Evolutionary conservation across 306 rosid genomes (phyloP), one percentile per base, ranked within the genome.

Genomic region (Trifolium dubium): DNA sequence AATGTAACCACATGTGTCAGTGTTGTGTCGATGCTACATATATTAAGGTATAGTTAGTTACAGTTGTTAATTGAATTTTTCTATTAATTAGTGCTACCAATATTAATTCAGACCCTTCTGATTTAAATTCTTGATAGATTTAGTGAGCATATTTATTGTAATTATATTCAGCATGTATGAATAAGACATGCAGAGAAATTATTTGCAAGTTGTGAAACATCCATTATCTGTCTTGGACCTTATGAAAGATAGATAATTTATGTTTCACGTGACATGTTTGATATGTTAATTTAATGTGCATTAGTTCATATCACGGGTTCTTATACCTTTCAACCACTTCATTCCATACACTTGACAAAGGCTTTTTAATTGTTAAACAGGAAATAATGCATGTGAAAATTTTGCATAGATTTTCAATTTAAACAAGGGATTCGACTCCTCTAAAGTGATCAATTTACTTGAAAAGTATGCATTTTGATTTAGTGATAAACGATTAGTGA

Each of bases 201-300:
- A 56, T 67, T 63, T 79, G 60, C 47, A 43, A 32, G 47, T 62
- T 13, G 59, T 12, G 73, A 79, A 50, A 28, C 62, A 47, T 72
- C 71, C 41, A 35, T 35, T 69, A 64, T 59, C 40, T 82, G 71
- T 39, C 8, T 49, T 75, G 69, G 56, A 43, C 68, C 34, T 3
- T 15, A 58, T 71, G 9, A 69, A 63, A 63, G 78, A 77, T 28
- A 55, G 67, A 73, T 31, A 73, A 59, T 77, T 64, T 40, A 64
- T 80, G 79, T 68, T 81, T 75, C 88, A 74, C 83, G 84, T 86
- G 92, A 85, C 70, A 76, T 65, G 81, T 74, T 81, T 77, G 67
- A 29, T 84, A 74, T 69, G 63, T 50, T 34, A 60, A 46, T 56
- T 54, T 67, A 79, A 71, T 71, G 65, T 56, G 34, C 44, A 40